Percentiles rank a stretch among this genome's conserved stretches.
Conservation (phyloP, 2,329 filamentous ascomycete genomes). For the Cyphellophora attinorum region DNA sequence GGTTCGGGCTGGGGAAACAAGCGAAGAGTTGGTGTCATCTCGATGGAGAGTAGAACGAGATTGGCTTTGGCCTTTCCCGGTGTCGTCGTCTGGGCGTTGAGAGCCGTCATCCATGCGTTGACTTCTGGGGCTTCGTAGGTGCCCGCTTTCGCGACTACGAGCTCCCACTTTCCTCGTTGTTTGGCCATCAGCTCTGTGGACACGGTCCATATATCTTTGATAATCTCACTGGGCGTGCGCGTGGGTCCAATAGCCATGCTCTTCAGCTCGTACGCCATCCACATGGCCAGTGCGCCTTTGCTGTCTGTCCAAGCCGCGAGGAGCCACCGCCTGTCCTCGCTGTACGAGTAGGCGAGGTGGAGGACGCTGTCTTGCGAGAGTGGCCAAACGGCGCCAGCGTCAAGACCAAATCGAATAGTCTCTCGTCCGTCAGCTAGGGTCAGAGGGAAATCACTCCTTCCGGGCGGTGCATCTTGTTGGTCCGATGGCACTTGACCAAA, state of each 20-base stretch:
- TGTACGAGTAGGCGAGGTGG: conserved; percentile 50
- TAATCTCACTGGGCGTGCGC: conserved; percentile 38
- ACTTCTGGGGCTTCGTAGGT: conserved; percentile 42
- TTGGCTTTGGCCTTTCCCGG: conserved; percentile 6
- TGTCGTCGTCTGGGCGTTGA: background rate
- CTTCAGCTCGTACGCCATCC: conserved; percentile 44
- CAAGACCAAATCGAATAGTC: conserved; percentile 44
- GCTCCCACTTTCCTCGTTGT: conserved; percentile 43
- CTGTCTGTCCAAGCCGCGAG: conserved; percentile 52
- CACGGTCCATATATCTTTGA: conserved; percentile 48
- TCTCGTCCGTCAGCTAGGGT: conserved; percentile 44
- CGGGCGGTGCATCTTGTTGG: conserved; percentile 12
- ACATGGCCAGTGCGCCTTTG: conserved; percentile 43
- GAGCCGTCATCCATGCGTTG: conserved; percentile 24
- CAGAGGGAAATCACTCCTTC: conserved; percentile 44
- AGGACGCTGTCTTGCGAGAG: conserved; percentile 45
- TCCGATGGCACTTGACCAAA: conserved; percentile 47
- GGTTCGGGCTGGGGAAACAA: conserved; percentile 2
- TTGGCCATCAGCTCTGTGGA: conserved; percentile 46
- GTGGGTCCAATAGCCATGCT: conserved; percentile 6
- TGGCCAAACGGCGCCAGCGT: conserved; percentile 43
- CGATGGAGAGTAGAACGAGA: conserved; percentile 11
- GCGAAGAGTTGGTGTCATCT: conserved; percentile 6
- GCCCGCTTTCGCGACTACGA: conserved; percentile 45
- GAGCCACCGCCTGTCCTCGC: conserved; percentile 47